Evolutionary conservation across 768 basidiomycete species (phyloP), one percentile per base, ranked within the genome.

Genomic region (Termitomyces sp.): DNA sequence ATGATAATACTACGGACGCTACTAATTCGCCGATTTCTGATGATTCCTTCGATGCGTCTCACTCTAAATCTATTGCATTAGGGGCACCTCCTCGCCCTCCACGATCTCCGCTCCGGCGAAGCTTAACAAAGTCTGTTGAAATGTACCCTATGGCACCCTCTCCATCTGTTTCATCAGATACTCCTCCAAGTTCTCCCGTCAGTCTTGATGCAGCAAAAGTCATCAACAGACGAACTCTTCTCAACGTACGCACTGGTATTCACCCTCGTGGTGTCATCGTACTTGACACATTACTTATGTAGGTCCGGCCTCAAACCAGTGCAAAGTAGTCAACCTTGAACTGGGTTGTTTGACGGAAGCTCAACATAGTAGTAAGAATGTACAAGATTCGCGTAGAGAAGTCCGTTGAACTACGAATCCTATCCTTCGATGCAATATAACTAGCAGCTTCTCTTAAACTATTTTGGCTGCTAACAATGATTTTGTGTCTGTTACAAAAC

Each of bases 401-500:
- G 18, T 12, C 26, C 28, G 18, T 20, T 16, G 5, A n/a, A 26
- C 45, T 34, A 44, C 54, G 53, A 26, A 50, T 20, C 26, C 13
- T 16, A 42, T 34, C 20, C 18, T 56, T 28, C 45, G 28, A 31
- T 24, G 34, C 18, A 33, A 28, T 28, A 20, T n/a, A 37, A 18
- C 22, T 24, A 51, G 2, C 12, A 26, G 16, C 9, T 33, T 47
- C 44, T 39, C 18, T 49, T 24, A 41, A 36, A 37, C 33, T 18
- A 24, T 22, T 24, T 62, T 37, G 3, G 68, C 67, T 49, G 65
- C 56, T 24, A 70, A 63, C 36, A 75, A 59, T 41, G 69, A 66
- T 54, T 62, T 60, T 12, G 71, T 70, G 59, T 75, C 72, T n/a
- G 73, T 74, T 10, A 82, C 71, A 66, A 83, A 85, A 4, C 81